Evolutionary conservation across 2,329 filamentous ascomycete species (phyloP).

Genomic region (Peltaster fructicola): DNA sequence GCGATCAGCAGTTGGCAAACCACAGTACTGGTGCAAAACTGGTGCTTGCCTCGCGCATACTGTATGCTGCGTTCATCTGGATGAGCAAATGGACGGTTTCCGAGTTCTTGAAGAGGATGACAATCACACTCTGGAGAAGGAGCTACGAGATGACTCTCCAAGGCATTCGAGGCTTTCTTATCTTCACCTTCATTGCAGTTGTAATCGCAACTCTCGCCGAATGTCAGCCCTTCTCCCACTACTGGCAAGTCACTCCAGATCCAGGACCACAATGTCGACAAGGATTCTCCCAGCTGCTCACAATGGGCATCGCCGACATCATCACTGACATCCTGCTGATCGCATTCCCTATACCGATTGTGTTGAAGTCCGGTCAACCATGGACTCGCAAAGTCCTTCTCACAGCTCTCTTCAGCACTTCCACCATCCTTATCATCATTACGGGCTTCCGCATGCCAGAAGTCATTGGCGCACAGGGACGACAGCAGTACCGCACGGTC

Average conservation of each 20-base stretch:
- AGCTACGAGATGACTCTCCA: slow-evolving; percentile 56
- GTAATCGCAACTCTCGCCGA: slow-evolving; percentile 68
- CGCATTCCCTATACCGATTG: slow-evolving; percentile 76
- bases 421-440: slow-evolving; percentile 59
- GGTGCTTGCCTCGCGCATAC: slow-evolving; percentile 65
- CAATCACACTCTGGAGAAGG: slow-evolving; percentile 61
- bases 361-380: slow-evolving; percentile 59
- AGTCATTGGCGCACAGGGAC: slow-evolving; percentile 51
- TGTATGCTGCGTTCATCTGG: slow-evolving; percentile 87
- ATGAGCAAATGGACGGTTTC: slow-evolving; percentile 76
- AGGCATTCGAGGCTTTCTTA: slow-evolving; percentile 56
- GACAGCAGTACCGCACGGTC: slow-evolving; percentile 75
- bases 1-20: slow-evolving; percentile 39
- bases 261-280: slow-evolving; percentile 73
- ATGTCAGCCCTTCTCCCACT: slow-evolving; percentile 46
- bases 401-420: slow-evolving; percentile 65
- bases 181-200: slow-evolving; percentile 63
- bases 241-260: slow-evolving; percentile 49
- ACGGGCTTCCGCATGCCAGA: slow-evolving; percentile 68
- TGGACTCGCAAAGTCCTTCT: slow-evolving; percentile 65
- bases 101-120: slow-evolving; percentile 79
- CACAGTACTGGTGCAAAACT: slow-evolving; percentile 60
- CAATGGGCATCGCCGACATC: slow-evolving; percentile 78
- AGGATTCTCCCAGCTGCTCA: slow-evolving; percentile 71
- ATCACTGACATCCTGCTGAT: slow-evolving; percentile 78